Conservation (phyloP, 2,329 filamentous ascomycete genomes). For the Colletotrichum higginsianum region DNA sequence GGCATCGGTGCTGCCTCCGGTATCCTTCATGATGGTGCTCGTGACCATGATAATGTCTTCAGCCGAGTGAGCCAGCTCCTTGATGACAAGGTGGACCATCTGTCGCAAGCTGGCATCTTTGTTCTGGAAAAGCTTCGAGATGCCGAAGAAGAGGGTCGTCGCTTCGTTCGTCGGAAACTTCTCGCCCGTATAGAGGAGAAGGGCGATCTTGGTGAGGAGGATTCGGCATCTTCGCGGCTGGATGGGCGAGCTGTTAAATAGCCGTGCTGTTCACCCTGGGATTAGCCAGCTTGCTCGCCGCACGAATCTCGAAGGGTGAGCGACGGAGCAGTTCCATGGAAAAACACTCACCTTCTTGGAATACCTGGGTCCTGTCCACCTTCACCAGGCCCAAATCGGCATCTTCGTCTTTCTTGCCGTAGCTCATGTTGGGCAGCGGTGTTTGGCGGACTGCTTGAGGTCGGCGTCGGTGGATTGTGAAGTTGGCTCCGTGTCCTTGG, state of each 20-base stretch:
- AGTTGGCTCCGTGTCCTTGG: constrained; percentile 32
- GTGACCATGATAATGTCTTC: constrained; percentile 99
- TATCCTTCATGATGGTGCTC: constrained; percentile 99
- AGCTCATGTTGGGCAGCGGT: constrained; percentile 81
- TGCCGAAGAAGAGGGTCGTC: constrained; percentile 98
- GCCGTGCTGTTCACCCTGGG: constrained; percentile 75
- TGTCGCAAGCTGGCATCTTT: constrained; percentile 98
- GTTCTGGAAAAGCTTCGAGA: constrained; percentile 99
- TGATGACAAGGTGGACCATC: constrained; percentile 98
- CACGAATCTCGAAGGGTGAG: constrained; percentile 20
- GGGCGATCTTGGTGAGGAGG: constrained; percentile 95
- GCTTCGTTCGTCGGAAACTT: constrained; percentile 98
- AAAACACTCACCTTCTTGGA: constrained; percentile 87
- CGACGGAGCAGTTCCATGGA: constrained; percentile 4
- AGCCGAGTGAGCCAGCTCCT: constrained; percentile 94
- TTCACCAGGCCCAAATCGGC: constrained; percentile 93
- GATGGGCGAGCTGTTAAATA: constrained; percentile 98
- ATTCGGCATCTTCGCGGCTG: constrained; percentile 98
- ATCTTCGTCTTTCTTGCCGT: constrained; percentile 99
- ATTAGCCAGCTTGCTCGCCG: constrained; percentile 40
- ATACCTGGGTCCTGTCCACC: constrained; percentile 97
- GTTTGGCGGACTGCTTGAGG: constrained; percentile 50
- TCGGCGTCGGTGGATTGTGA: constrained; percentile 47
- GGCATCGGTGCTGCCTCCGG: constrained; percentile 92
- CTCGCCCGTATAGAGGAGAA: constrained; percentile 96